Conservation (phyloP, 805 yeast genomes). For the Cyberlindnera amylophila region DNA sequence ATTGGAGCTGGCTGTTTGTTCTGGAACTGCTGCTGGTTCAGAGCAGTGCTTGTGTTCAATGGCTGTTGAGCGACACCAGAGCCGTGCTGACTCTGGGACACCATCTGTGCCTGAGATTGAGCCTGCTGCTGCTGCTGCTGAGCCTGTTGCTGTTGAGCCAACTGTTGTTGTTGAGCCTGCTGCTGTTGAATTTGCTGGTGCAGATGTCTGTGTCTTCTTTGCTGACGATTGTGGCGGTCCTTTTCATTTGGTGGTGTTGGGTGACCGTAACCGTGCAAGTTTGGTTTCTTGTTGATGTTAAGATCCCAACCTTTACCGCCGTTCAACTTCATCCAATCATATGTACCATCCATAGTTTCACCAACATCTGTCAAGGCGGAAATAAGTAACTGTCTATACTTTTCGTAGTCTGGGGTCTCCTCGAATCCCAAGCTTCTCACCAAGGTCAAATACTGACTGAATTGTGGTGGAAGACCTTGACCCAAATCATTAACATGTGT, state of each 20-base stretch:
- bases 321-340: conserved; percentile 80
- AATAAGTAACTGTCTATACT: conserved; percentile 57
- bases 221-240: conserved; percentile 29
- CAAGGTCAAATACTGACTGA: conserved; percentile 67
- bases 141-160: conserved; percentile 13
- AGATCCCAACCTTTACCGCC: conserved; percentile 83
- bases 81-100: conserved; percentile 15
- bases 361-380: conserved; percentile 55
- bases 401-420: conserved; percentile 75
- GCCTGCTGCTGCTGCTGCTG: conserved; percentile 17
- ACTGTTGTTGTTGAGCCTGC: conserved; percentile 18
- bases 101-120: conserved; percentile 14
- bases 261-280: conserved; percentile 78
- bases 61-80: conserved; percentile 13
- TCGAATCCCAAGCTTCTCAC: conserved; percentile 71
- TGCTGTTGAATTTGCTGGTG: conserved; percentile 27
- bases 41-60: conserved; percentile 20
- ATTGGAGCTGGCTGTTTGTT: conserved; percentile 30
- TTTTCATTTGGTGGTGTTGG: conserved; percentile 46
- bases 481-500: conserved; percentile 59
- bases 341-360: conserved; percentile 59
- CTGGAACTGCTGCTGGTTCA: conserved; percentile 28
- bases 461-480: conserved; percentile 64
- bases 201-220: conserved; percentile 27
- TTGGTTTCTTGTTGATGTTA: conserved; percentile 68